phyloP scores from a whole-genome alignment of 495 filamentous ascomycete genomes.

The Hypomontagnella monticulosa region DNA sequence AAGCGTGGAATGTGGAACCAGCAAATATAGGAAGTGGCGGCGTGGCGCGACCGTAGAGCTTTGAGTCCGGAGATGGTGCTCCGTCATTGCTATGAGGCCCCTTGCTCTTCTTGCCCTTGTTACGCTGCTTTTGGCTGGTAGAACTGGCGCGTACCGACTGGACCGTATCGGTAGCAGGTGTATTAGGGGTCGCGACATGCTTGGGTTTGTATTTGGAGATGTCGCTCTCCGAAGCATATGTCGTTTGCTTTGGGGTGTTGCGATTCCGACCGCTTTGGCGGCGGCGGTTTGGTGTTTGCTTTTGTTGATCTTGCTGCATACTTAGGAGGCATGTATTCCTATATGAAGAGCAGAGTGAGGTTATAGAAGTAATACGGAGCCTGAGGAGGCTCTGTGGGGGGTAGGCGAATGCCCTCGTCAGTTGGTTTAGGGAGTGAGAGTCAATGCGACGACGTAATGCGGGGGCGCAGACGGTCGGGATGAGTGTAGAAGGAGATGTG shows the following conservation, averaged over 20 bases:
- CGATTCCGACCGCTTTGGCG: conserved; percentile 49
- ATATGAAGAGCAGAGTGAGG: conserved; percentile 7
- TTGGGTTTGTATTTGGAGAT: conserved; percentile 41
- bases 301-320: conserved; percentile 47
- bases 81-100: conserved; percentile 43
- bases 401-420: not conserved
- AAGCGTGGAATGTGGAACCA: conserved; percentile 94
- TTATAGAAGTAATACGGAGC: conserved; percentile 23
- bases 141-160: conserved; percentile 37
- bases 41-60: conserved; percentile 51
- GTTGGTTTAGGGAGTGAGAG: conserved; percentile 12
- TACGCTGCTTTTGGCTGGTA: conserved; percentile 45
- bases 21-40: conserved; percentile 77
- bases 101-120: conserved; percentile 34
- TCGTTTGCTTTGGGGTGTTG: conserved; percentile 50
- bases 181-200: conserved; percentile 44
- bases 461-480: conserved; percentile 26
- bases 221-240: conserved; percentile 62
- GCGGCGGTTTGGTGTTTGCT: conserved; percentile 54
- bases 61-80: conserved; percentile 47
- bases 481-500: conserved; percentile 4
- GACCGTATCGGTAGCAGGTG: conserved; percentile 36
- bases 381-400: not conserved
- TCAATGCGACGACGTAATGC: conserved; percentile 38
- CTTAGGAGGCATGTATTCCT: conserved; percentile 34